Evolutionary conservation across 495 filamentous ascomycete genomes (phyloP).

Genomic region (Thozetella sp.): DNA sequence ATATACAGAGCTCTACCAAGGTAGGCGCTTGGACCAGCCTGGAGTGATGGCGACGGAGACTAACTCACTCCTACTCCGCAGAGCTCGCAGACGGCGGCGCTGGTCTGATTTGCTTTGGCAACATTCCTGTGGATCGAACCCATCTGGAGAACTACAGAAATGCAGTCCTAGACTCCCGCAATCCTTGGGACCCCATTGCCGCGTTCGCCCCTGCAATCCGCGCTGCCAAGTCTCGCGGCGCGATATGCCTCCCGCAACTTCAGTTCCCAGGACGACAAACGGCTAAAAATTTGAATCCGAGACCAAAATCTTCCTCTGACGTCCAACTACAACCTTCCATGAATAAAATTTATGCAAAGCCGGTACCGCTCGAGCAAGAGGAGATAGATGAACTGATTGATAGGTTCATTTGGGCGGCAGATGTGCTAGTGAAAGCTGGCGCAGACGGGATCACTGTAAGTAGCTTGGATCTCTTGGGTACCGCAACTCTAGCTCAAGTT

Average conservation of each 20-base stretch:
- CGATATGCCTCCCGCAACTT: neutral
- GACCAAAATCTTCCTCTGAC: neutral
- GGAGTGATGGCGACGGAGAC: neutral
- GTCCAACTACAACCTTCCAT: neutral
- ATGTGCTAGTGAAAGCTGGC: neutral
- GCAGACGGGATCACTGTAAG: neutral
- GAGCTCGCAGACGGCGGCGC: neutral
- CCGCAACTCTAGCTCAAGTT: no score
- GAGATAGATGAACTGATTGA: neutral
- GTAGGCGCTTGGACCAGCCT: neutral
- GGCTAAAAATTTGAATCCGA: neutral
- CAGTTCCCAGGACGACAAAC: neutral
- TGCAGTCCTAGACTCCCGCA: neutral
- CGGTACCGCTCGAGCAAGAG: neutral
- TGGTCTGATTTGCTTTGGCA: neutral
- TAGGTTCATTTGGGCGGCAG: neutral
- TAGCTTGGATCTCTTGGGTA: no score
- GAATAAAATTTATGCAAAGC: neutral
- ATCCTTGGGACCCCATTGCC: neutral
- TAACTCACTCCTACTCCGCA: neutral
- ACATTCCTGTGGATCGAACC: neutral
- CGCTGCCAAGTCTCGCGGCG: neutral
- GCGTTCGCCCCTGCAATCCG: neutral
- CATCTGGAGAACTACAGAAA: neutral
- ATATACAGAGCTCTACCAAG: neutral